Percentiles rank a stretch among this genome's conserved stretches.
These are phyloP conservation scores for Tolypocladium cylindrosporum DNA, from an alignment of 2,329 filamentous ascomycete species.

Conservation along the genomic window DNA sequence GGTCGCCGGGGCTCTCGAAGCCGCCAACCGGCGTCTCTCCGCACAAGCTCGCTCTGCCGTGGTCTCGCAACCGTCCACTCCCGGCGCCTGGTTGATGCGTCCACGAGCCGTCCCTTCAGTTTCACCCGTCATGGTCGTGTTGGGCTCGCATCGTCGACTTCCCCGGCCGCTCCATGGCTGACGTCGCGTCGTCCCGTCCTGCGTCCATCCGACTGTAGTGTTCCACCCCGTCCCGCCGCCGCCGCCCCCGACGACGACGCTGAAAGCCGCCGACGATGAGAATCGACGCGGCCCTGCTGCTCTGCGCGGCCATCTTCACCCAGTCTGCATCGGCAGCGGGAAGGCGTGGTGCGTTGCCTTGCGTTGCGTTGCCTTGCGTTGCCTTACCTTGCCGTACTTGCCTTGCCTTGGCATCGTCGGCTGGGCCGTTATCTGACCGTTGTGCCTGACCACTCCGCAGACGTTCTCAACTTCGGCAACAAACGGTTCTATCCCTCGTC, in stretches of 20 bases:
- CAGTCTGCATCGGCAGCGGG: conserved; percentile 5
- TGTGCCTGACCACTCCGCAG: neutral
- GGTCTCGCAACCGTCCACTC: neutral
- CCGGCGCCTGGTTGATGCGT: neutral
- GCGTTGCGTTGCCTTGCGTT: neutral
- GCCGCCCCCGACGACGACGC: neutral
- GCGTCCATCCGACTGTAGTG: neutral
- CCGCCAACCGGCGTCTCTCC: neutral
- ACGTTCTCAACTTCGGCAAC: neutral
- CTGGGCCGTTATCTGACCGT: neutral
- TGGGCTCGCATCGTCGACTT: neutral
- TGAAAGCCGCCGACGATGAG: conserved; percentile 8
- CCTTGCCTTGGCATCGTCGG: neutral
- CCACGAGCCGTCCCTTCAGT: neutral
- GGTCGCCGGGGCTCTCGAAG: neutral
- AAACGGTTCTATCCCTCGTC: neutral
- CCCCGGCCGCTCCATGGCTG: conserved; percentile 2
- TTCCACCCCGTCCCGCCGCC: neutral
- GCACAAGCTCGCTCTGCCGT: neutral
- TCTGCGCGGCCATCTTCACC: conserved; percentile 7
- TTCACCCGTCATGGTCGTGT: neutral
- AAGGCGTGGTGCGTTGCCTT: conserved; percentile 6
- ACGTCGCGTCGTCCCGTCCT: neutral
- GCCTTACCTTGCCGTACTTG: neutral
- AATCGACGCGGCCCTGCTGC: conserved; percentile 5